phyloP scores from a whole-genome alignment of 176 grass and related monocot species.

The Leersia perrieri region DNA sequence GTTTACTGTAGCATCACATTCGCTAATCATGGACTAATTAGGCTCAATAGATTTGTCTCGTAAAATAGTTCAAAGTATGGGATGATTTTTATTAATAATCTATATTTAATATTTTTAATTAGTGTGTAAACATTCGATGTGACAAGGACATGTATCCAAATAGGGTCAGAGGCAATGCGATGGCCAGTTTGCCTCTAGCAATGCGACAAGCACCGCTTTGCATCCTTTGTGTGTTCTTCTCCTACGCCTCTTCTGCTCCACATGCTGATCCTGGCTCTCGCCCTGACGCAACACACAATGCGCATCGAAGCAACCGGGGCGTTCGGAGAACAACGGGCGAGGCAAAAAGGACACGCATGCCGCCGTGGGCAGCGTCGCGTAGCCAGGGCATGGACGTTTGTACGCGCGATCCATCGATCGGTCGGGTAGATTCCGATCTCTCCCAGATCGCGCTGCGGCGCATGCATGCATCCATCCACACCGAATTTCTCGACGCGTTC shows the following conservation, averaged over 20 bases:
- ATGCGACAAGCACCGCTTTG: neutral
- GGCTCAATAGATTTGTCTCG: too few species aligned
- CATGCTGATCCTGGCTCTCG: constrained; percentile 23
- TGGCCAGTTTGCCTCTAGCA: neutral
- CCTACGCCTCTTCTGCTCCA: constrained; percentile 5
- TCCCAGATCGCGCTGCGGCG: neutral
- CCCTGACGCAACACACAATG: neutral
- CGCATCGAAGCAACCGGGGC: constrained; percentile 11
- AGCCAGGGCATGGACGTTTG: constrained; percentile 11
- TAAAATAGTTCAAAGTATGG: too few species aligned
- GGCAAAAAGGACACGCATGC: neutral
- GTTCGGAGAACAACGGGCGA: neutral
- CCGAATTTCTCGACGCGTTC: neutral
- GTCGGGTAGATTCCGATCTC: neutral
- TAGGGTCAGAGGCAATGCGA: neutral
- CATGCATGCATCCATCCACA: neutral
- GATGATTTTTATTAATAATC: too few species aligned
- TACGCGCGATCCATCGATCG: neutral
- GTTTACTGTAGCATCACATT: too few species aligned
- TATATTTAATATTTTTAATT: too few species aligned
- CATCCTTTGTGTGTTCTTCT: neutral
- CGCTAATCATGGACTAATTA: too few species aligned
- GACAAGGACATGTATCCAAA: too few species aligned
- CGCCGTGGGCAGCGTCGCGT: constrained; percentile 5
- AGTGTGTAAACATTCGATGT: too few species aligned